Base-by-base conservation (phyloP, 2,329 filamentous ascomycete genomes). In the Cadophora luteo-olivacea region DNA sequence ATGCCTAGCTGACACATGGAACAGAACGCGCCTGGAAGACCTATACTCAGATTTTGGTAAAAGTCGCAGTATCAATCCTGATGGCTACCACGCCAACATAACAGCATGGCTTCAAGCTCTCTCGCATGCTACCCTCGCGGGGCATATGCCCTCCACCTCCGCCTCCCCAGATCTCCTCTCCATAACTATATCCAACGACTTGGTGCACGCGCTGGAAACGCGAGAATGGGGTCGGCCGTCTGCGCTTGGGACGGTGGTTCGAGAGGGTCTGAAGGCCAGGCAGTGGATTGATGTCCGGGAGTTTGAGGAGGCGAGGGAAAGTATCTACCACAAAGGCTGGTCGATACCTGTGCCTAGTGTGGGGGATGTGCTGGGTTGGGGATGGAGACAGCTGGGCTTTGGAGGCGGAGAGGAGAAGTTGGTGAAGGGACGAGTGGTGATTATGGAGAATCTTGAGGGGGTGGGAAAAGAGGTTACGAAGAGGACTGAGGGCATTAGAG, bases 21-120 rank as follows among this genome's bases (percentile, higher is more conserved):
- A 55, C 55, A 93, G 91, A 81, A 87, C 90, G 71, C 92, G 94
- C 61, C 85, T 97, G 14, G 90, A 92, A 14, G 94, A 93, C 5
- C 88, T 97, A 57, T 97, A 97, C 81, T 94, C 93, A 60, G 94
- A 97, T 79, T 97, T 97, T 77, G 84, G 88, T 48, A 81, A 87
- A 5, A 93, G 95, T 73, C 86, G 86, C 75, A 87, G 86, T 49
- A 87, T 92, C 25, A 97, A 97, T 77, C 92, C 93, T 0, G 93
- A 97, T 78, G 93, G 93, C 75, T 97, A 93, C 82, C 82, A 84
- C 24, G 92, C 93, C 54, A 97, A 97, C 78, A 84, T 93, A 52
- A 82, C 86, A 7, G 92, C 93, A 64, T 97, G 94, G 94, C 88
- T 90, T 68, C 86, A 87, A 49, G 93, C 89, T 1, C 84, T 97